A percentile compares a stretch with the other conserved stretches of the same genome.
These are phyloP conservation scores for Microcos paniculata DNA, from an alignment of 345 rosid species.

Conservation along the genomic window DNA sequence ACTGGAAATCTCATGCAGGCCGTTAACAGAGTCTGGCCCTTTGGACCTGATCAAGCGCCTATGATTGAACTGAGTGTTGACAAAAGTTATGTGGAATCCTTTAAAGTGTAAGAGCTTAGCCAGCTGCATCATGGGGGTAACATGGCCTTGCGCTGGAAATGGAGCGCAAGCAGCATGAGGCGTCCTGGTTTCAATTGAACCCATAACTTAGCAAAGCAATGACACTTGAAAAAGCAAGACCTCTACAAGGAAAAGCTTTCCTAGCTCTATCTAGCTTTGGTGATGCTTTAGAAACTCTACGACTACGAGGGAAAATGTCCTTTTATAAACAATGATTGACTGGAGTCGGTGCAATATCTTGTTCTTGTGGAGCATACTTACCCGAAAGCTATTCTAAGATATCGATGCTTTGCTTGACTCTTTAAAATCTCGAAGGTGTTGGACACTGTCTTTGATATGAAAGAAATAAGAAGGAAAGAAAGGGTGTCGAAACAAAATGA, in stretches of 20 bases:
- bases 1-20: slow-evolving; percentile 35
- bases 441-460: too few species aligned
- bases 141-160: slow-evolving; percentile 39
- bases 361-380: too few species aligned
- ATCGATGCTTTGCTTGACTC: too few species aligned
- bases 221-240: not conserved
- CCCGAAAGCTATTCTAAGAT: too few species aligned
- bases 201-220: not conserved
- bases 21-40: slow-evolving; percentile 26
- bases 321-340: too few species aligned
- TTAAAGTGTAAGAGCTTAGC: slow-evolving; percentile 34
- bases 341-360: too few species aligned
- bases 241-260: not conserved
- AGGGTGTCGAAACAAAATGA: too few species aligned
- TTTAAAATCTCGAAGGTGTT: too few species aligned
- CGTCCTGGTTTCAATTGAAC: not conserved
- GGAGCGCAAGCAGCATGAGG: slow-evolving; percentile 33
- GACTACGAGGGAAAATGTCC: too few species aligned
- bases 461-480: too few species aligned
- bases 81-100: slow-evolving; percentile 42
- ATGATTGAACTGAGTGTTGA: slow-evolving; percentile 40
- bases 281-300: too few species aligned
- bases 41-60: slow-evolving; percentile 30
- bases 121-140: slow-evolving; percentile 30
- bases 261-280: too few species aligned